These are phyloP conservation scores for Ustilago sp. DNA, from an alignment of 1,284 basidiomycete genomes.

Conservation along the genomic window DNA sequence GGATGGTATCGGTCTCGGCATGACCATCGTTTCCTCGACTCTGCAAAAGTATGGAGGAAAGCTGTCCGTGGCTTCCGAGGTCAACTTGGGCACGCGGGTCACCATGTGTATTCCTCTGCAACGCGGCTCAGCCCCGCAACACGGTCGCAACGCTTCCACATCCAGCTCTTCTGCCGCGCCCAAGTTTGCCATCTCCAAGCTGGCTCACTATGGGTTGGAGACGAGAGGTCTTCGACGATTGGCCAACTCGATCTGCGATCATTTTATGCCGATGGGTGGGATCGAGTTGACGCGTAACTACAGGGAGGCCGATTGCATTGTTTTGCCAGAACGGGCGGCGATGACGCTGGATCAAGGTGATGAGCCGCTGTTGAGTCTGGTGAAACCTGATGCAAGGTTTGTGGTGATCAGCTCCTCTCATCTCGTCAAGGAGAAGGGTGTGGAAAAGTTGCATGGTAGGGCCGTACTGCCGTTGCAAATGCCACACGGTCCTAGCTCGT, in stretches of 20 bases:
- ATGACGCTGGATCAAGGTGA: conserved; percentile 22
- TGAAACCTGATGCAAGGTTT: conserved; percentile 35
- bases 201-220: conserved; percentile 36
- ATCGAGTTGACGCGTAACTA: conserved; percentile 34
- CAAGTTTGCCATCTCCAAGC: conserved; percentile 29
- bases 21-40: conserved; percentile 56
- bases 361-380: conserved; percentile 10
- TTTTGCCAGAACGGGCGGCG: conserved; percentile 26
- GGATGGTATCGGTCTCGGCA: conserved; percentile 57
- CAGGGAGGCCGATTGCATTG: conserved; percentile 42
- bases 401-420: conserved; percentile 32
- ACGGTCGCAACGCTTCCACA: conserved; percentile 16
- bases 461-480: conserved; percentile 38
- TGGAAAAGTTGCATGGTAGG: conserved; percentile 34
- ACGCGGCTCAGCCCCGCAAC: background rate
- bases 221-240: conserved; percentile 40
- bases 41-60: conserved; percentile 50
- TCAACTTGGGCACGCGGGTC: conserved; percentile 51
- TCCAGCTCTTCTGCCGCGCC: background rate
- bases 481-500: conserved; percentile 53
- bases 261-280: conserved; percentile 29
- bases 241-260: conserved; percentile 34
- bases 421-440: conserved; percentile 8
- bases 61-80: conserved; percentile 47
- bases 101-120: conserved; percentile 46